Evolutionary conservation across 805 yeast genomes (phyloP), one percentile per base, ranked within the genome.

Genomic region (Kodamaea kaohsiungensis): DNA sequence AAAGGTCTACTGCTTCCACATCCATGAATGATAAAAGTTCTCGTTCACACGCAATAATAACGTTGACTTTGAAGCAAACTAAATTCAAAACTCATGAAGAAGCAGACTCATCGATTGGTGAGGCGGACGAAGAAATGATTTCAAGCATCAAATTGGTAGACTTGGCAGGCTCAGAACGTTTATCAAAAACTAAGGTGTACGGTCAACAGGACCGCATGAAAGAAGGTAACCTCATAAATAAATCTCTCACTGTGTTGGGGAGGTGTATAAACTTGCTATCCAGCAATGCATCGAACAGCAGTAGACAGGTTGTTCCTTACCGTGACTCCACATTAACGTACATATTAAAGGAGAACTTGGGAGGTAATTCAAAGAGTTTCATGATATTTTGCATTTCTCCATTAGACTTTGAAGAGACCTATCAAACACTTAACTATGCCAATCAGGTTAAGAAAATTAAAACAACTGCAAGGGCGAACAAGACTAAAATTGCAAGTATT

Each of bases 321-420:
- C 74, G 96, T 57, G 96, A 89, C 60, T 88, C 96, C 0, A 75
- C 79, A 0, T 71, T 89, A 52, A 89, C 96, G 0, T 87, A 92
- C 83, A 71, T 89, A 1, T 72, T 89, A 57, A 86, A 85, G 62
- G 93, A 88, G 59, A 84, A 83, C 55, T 71, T 90, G 38, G 91
- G 95, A 1, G 97, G 97, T 1, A 88, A 88, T 63, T 86, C 95
- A n/a, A 88, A 87, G 63, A 91, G 96, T 0, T 86, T 87, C 1
- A 84, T 91, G 88, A 80, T 91, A n/a, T 95, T 95, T 17, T 90
- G 96, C 65, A 77, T 91, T 0, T 85, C 96, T 0, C 96, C 96
- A 0, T 76, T 83, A 15, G 93, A 88, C 61, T 86, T 83, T 66
- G 92, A 88, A 17, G 96, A 89, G 62, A 85, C 91, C 0, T 66